Base-by-base conservation (phyloP, 192 early-diverging fungal species). In the Chytriomyces confervae region DNA sequence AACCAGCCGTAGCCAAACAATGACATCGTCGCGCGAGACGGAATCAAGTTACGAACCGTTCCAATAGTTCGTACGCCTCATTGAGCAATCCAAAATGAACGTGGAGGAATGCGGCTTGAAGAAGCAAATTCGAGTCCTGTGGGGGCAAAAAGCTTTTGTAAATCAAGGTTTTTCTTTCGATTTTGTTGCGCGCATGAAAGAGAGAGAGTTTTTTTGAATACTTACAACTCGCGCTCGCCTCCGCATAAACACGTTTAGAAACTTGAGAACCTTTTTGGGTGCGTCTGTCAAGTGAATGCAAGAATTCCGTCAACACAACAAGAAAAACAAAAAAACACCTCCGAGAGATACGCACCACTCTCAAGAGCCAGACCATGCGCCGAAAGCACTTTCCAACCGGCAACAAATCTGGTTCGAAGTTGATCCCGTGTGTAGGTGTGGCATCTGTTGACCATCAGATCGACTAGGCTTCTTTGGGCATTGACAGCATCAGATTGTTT, bases 241-340 rank as follows among this genome's bases (percentile, higher is more conserved):
- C 27, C n/a, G 69, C 69, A 70, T 70, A 50, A 44, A 70, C 20
- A 53, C 13, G n/a, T 70, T 20, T 48, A 70, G 7, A 20, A 57
- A n/a, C 20, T 20, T 57, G 53, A 57, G 53, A 20, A 57, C 53
- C 53, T 20, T 57, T 57, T 57, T 57, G 16, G 13, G 53, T n/a
- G 20, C 20, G 20, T 57, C 53, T 13, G 20, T 57, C 13, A n/a
- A 20, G 20, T 57, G 13, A 20, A 5, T 57, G 53, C 20, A 57
- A 57, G 13, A 20, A n/a, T 13, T 57, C 36, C 4, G 36, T 36
- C 36, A 36, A 36, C 36, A 36, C 2, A 2, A 36, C 0, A 36
- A 57, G 1, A 20, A 20, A n/a, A n/a, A 20, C 16, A 20, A 57
- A 1, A n/a, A 20, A n/a, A 1, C 53, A 57, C 53, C 53, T 57